A percentile compares a stretch with the other conserved stretches of the same genome.
phyloP scores from a whole-genome alignment of 768 basidiomycete genomes.

The Pulveroboletus frians region DNA sequence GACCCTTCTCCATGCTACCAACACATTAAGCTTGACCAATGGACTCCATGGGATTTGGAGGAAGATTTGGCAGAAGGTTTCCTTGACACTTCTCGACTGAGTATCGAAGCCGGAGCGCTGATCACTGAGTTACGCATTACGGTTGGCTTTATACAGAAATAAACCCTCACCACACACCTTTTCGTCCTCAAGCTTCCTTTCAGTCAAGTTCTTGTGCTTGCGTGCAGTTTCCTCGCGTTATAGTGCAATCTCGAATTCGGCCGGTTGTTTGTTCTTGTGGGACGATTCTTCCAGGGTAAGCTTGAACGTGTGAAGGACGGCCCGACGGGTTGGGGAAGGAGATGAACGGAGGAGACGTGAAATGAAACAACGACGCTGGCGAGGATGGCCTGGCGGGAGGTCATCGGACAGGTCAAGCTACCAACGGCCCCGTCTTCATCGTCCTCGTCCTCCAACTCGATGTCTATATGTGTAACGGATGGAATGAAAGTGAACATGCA shows the following conservation, averaged over 20 bases:
- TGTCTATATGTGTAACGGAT: background rate
- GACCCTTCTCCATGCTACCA: too few species aligned
- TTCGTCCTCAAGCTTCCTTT: constrained; percentile 6
- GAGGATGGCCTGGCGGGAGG: background rate
- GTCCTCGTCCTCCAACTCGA: background rate
- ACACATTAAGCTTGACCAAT: too few species aligned
- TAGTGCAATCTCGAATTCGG: constrained; percentile 67
- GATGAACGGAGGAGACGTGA: background rate
- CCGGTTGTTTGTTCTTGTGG: constrained; percentile 53
- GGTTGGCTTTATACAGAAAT: too few species aligned
- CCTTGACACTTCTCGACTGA: too few species aligned
- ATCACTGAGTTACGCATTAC: too few species aligned
- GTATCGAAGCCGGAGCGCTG: too few species aligned
- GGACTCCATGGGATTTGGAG: too few species aligned
- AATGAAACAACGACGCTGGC: background rate
- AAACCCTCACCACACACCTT: constrained; percentile 44
- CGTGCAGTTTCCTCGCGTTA: constrained; percentile 76
- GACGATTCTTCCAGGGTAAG: background rate
- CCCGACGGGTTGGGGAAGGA: too few species aligned
- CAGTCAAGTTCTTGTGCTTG: constrained; percentile 64
- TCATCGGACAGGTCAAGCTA: background rate
- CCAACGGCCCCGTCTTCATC: background rate
- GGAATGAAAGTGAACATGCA: background rate
- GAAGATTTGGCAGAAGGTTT: too few species aligned
- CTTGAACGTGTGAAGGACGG: too few species aligned